Evolutionary conservation across 2,329 filamentous ascomycete species (phyloP), one percentile per base, ranked within the genome.

Genomic region (Cylindrodendrum hubeiense): DNA sequence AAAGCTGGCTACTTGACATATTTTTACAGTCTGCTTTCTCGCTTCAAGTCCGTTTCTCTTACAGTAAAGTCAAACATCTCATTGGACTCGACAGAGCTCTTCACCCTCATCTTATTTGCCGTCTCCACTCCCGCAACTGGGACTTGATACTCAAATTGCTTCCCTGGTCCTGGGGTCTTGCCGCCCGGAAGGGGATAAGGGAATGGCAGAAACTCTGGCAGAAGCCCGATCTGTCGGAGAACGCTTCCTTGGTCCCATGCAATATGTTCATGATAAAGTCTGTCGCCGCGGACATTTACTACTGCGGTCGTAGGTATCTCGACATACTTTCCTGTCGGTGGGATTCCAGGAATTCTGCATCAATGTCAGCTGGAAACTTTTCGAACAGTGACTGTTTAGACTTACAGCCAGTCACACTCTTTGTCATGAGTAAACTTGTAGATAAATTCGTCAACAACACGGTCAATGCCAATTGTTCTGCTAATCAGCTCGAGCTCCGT

Each of bases 391-490:
- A 15, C 2, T 22, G 19, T 8, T 24, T 17, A 5, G 12, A 82
- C 87, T 77, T 77, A 92, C 89, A 93, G 81, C 91, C 90, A 93
- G 73, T 92, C 89, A 2, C 93, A 81, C n/a, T 84, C 80, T 17
- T 79, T 83, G 60, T 87, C 83, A 69, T 93, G 91, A 0, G 89
- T 92, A 56, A 91, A 86, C 22, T 82, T 85, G 74, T 88, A 88
- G 19, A 92, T 82, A 67, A 93, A 92, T 73, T 93, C 91, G 67
- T 93, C 91, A 2, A 93, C 85, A 0, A 95, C 85, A 0, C 92
- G 85, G 72, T 95, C 91, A 0, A 90, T 85, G 0, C 92, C 92
- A 0, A 94, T 81, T 0, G 91, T 94, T 0, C 92, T 86, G 65
- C 89, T 92, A 33, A 94, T 84, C 1, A 94, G 85, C 71, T 93